Base-by-base conservation (phyloP, 148 eudicot genomes). In the Beta vulgaris region DNA sequence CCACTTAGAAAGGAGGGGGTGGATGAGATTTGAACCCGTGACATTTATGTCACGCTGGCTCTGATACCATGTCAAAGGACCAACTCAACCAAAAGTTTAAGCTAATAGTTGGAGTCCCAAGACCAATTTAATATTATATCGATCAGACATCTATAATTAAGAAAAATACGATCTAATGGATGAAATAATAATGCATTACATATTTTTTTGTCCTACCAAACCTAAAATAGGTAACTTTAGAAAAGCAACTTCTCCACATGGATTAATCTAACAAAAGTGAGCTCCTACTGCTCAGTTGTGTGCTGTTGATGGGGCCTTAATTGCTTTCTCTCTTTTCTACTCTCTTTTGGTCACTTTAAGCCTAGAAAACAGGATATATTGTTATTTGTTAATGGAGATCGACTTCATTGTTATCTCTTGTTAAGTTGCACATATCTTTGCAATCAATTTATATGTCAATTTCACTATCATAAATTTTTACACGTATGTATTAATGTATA, bases 301-400 rank as follows among this genome's bases (percentile, higher is more conserved):
- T 40, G 53, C 59, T 60, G 70, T 65, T 57, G 44, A 48, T 72
- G 58, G 69, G 71, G 32, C 69, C 69, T 35, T 64, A 65, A 39
- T 26, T 63, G 12, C 49, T 12, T 59, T 28, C 18, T 73, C 67
- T 78, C 66, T 78, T 73, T 42, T 29, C 39, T 40, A n/a, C 59
- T 53, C 40, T 72, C 14, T 40, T 42, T 59, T 16, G 36, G 43
- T 29, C 72, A 73, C 81, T 78, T 78, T 78, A 72, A 67, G n/a
- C 53, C 76, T 34, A 65, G 23, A 73, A 72, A 66, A 43, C 48
- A 42, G 19, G 73, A 73, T 67, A 35, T 44, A 48, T 54, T 44
- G 16, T 73, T 54, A 73, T 46, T 54, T 44, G 16, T 73, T 54
- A 73, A 78, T 65, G 72, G 68, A 43, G 63, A 78, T 72, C 76